Evolutionary conservation across 2,329 filamentous ascomycete species (phyloP).

Genomic region (Ampelomyces quisqualis): DNA sequence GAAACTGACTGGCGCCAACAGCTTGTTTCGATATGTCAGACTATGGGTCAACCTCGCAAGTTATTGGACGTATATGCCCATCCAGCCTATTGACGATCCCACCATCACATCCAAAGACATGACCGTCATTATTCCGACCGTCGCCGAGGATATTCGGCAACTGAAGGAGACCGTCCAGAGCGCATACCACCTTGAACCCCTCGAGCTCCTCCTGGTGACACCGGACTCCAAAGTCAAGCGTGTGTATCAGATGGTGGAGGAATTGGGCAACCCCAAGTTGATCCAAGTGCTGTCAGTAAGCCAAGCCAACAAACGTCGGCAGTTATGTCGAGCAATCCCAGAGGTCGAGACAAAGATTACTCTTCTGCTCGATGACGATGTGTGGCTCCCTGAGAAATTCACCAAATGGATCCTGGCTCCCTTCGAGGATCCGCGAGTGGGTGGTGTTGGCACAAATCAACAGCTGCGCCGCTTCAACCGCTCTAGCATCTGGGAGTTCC

Average conservation of each 20-base stretch:
- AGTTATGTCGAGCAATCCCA: conserved; percentile 88
- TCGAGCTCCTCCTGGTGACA: conserved; percentile 80
- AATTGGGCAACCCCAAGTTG: conserved; percentile 52
- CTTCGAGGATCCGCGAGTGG: conserved; percentile 80
- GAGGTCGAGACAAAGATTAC: conserved; percentile 81
- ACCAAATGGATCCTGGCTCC: conserved; percentile 91
- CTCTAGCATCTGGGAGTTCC: conserved; percentile 76
- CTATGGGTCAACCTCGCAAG: conserved; percentile 76
- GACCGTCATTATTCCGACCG: conserved; percentile 90
- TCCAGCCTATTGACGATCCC: conserved; percentile 79
- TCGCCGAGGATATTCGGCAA: conserved; percentile 83
- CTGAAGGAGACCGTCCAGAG: conserved; percentile 78
- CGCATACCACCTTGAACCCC: conserved; percentile 68
- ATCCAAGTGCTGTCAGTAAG: conserved; percentile 74
- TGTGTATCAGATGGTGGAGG: conserved; percentile 60
- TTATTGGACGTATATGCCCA: conserved; percentile 82
- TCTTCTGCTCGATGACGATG: conserved; percentile 93
- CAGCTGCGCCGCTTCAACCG: conserved; percentile 70
- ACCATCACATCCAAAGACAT: conserved; percentile 78
- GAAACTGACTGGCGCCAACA: conserved; percentile 45
- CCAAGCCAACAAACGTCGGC: conserved; percentile 92
- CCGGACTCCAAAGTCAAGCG: conserved; percentile 75
- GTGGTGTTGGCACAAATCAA: conserved; percentile 91
- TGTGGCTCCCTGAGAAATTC: conserved; percentile 84
- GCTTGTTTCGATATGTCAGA: conserved; percentile 84